Percentiles rank a stretch among this genome's conserved stretches.
These are phyloP conservation scores for Pseudophaeomoniella oleicola DNA, from an alignment of 2,329 filamentous ascomycete species.

Conservation along the genomic window DNA sequence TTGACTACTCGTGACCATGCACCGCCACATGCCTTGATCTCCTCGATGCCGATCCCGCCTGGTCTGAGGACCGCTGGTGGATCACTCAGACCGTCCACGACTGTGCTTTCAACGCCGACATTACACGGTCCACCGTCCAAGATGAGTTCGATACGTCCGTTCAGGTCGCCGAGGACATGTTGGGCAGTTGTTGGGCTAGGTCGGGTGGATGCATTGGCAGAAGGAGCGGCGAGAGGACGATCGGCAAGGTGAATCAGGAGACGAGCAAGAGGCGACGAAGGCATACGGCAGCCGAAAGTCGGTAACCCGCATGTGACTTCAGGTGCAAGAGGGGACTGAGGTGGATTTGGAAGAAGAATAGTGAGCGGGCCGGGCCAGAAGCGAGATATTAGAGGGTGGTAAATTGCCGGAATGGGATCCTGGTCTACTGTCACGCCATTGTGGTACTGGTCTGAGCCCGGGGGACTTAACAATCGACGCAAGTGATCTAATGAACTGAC, in stretches of 20 bases:
- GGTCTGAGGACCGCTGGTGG: slow-evolving; percentile 75
- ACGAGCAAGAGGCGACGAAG: slow-evolving; percentile 67
- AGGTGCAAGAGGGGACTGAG: slow-evolving; percentile 55
- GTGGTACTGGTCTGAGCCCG: slow-evolving; percentile 6
- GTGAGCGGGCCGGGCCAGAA: slow-evolving; percentile 97
- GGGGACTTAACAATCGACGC: slow-evolving; percentile 6
- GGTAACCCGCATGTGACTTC: slow-evolving; percentile 76
- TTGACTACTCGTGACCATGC: slow-evolving; percentile 61
- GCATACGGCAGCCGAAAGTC: slow-evolving; percentile 86
- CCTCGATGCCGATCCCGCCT: slow-evolving; percentile 52
- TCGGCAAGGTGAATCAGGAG: slow-evolving; percentile 69
- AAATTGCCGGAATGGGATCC: slow-evolving; percentile 52
- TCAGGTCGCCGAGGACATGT: slow-evolving; percentile 75
- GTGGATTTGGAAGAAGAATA: slow-evolving; percentile 67
- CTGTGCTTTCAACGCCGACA: slow-evolving; percentile 91
- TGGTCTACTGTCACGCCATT: slow-evolving; percentile 10
- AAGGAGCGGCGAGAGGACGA: slow-evolving; percentile 75
- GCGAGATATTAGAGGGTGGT: slow-evolving; percentile 57
- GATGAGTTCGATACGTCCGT: slow-evolving; percentile 70
- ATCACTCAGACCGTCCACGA: slow-evolving; percentile 73
- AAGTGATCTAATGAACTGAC: slow-evolving; percentile 26
- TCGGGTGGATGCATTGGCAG: slow-evolving; percentile 85
- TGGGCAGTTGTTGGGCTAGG: slow-evolving; percentile 82
- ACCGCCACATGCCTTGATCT: slow-evolving; percentile 56
- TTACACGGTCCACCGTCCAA: slow-evolving; percentile 75